Evolutionary conservation across 805 yeast species (phyloP), one percentile per base, ranked within the genome.

Genomic region (Torulaspora microellipsoides): DNA sequence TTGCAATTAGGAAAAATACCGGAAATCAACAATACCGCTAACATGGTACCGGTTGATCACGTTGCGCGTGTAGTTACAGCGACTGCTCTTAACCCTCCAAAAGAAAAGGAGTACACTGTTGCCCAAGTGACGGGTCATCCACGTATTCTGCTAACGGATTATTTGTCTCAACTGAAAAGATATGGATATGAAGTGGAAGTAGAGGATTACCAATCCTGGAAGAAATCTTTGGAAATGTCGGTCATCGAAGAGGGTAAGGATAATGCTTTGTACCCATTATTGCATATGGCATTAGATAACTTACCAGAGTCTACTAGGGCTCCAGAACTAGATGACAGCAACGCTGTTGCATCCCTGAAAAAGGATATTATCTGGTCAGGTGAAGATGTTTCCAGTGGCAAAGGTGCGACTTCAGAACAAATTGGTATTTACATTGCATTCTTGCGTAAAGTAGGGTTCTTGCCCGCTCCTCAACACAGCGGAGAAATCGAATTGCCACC

Each of bases 121-220:
- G 89, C 88, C 1, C 99, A 93, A 35, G 97, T 93, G n/a, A 93
- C 98, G 5, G 95, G 91, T 17, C 98, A 93, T 57, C 99, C 99
- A 47, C 80, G 99, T 63, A 80, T 88, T 47, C 70, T 77, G 33
- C 85, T 90, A 70, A 82, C 79, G 57, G 81, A 85, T 52, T 91
- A 80, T 69, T 68, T 93, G 53, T 78, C 80, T 13, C 59, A 82
- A 8, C 72, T 90, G 59, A 67, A 72, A 43, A 62, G 68, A 11
- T 91, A 78, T 56, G 99, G 99, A 8, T 95, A 86, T 66, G 57
- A 71, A 15, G 79, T 85, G 36, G 66, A 69, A 47, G 70, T 73
- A 36, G 75, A 74, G 11, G 85, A 80, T 55, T 93, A 93, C 60
- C 75, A 80, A 11, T 69, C 75, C 14, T 93, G 99, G 99, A 81